These are phyloP conservation scores for Myriosclerotinia duriaeana DNA, from an alignment of 2,329 filamentous ascomycete species.

Conservation along the genomic window DNA sequence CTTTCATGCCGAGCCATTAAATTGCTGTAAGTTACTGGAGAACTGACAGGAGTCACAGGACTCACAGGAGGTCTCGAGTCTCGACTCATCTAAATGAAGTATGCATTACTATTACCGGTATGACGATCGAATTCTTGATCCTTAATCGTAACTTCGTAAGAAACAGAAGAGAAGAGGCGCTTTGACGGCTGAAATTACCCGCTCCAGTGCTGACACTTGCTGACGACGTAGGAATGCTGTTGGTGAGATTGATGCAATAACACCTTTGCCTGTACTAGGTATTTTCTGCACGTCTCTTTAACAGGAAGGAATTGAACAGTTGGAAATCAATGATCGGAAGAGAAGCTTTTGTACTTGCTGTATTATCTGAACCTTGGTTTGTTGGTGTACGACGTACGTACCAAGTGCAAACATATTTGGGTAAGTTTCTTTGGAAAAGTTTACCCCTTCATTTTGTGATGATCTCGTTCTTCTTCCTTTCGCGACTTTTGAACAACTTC, in stretches of 20 bases:
- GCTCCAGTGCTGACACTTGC: slow-evolving; percentile 15
- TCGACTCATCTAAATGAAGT: neutral
- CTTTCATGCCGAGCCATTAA: neutral
- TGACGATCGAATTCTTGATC: slow-evolving; percentile 15
- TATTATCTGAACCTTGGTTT: too few species aligned
- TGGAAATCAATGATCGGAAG: neutral
- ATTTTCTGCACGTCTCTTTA: slow-evolving; percentile 1
- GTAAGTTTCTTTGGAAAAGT: neutral
- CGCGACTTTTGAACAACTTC: neutral
- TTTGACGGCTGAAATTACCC: slow-evolving; percentile 7
- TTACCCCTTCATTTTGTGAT: slow-evolving; percentile 10
- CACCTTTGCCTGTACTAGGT: neutral
- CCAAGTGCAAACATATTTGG: neutral
- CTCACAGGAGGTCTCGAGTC: neutral
- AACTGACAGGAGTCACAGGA: too few species aligned
- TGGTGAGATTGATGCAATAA: slow-evolving; percentile 6
- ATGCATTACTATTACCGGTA: slow-evolving; percentile 1
- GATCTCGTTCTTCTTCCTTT: slow-evolving; percentile 1
- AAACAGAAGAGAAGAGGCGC: neutral
- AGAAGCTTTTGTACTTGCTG: neutral
- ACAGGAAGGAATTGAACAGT: neutral
- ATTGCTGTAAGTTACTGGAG: neutral
- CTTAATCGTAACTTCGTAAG: neutral
- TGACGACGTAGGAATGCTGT: slow-evolving; percentile 13
- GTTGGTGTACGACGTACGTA: too few species aligned